Evolutionary conservation across 2,329 filamentous ascomycete species (phyloP).

Genomic region (Xenosphaeropsis pyriputrescens): DNA sequence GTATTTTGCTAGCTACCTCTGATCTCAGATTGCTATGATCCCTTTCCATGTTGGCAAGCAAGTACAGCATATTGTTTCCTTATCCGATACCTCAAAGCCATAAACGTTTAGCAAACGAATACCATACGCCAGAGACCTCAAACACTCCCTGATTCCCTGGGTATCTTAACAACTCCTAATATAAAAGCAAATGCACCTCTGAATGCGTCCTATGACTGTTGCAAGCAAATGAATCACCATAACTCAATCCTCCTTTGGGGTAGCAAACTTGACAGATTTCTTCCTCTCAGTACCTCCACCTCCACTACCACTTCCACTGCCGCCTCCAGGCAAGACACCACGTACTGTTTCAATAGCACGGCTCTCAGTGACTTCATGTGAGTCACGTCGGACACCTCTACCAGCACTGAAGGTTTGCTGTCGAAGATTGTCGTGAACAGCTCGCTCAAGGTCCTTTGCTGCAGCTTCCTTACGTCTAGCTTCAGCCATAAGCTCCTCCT

Average conservation of each 20-base stretch:
- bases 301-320: constrained; percentile 5
- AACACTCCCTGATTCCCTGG: too few relatives aligned
- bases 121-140: too few relatives aligned
- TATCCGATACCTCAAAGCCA: too few relatives aligned
- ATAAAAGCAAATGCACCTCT: neutral
- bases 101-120: too few relatives aligned
- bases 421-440: constrained; percentile 12
- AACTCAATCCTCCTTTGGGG: constrained; percentile 11
- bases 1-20: too few relatives aligned
- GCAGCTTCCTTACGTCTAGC: constrained; percentile 5
- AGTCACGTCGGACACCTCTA: constrained; percentile 27
- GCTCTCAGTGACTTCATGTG: constrained; percentile 40
- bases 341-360: constrained; percentile 44
- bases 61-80: too few relatives aligned
- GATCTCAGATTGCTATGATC: too few relatives aligned
- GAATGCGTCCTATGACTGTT: neutral
- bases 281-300: constrained; percentile 29
- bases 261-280: constrained; percentile 49
- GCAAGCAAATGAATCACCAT: neutral
- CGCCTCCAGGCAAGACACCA: constrained; percentile 26
- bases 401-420: constrained; percentile 7
- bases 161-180: too few relatives aligned
- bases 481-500: constrained; percentile 1
- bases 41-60: too few relatives aligned
- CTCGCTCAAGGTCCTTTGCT: constrained; percentile 31